These are phyloP conservation scores for Geotrichum klebahnii DNA, from an alignment of 1,139 yeast genomes.

Conservation along the genomic window DNA sequence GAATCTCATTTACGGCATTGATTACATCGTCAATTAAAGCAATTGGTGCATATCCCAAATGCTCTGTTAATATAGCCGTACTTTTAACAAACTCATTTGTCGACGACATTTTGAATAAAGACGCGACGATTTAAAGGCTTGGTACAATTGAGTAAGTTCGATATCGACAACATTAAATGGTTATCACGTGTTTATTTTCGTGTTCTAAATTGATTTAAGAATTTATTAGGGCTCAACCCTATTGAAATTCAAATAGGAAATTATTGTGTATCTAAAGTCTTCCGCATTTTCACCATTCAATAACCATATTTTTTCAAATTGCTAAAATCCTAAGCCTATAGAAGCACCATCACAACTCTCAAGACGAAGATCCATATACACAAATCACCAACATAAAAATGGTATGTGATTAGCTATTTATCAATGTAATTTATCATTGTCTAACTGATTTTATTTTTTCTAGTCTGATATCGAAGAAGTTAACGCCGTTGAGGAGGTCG, in stretches of 20 bases:
- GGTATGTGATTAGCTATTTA: not conserved
- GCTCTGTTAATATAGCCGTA: conserved; percentile 72
- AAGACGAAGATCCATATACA: not conserved
- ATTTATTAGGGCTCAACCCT: conserved; percentile 1
- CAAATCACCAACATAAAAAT: conserved; percentile 3
- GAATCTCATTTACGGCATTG: conserved; percentile 78
- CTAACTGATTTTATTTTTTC: not conserved
- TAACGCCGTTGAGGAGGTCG: conserved; percentile 62
- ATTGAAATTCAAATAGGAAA: not conserved
- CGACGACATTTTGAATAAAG: not conserved
- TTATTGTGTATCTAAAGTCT: no score
- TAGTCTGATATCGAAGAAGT: conserved; percentile 45
- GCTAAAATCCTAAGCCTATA: no score
- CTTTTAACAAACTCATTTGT: conserved; percentile 21
- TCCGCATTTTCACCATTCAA: no score
- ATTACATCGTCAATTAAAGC: conserved; percentile 83
- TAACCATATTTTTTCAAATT: no score
- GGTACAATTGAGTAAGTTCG: not conserved
- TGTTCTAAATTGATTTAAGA: not conserved
- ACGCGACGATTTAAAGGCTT: not conserved
- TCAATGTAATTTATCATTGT: not conserved
- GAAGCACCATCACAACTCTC: not conserved
- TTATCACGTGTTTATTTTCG: not conserved
- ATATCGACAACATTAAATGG: not conserved
- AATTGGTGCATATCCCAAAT: conserved; percentile 82